phyloP scores from a whole-genome alignment of 805 yeast genomes.

The Monosporozyma unispora region DNA sequence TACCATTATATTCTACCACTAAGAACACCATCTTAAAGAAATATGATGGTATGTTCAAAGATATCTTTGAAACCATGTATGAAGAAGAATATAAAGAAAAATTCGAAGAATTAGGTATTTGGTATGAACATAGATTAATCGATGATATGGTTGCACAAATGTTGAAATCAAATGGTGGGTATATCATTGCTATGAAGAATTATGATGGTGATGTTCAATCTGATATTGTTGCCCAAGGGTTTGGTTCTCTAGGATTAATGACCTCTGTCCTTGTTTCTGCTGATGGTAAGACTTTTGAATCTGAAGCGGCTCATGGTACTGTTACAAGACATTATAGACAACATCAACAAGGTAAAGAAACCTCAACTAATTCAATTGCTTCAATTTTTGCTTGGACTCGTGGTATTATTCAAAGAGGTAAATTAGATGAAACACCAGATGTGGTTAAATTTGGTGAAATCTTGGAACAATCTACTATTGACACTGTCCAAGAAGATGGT shows the following conservation, averaged over 20 bases:
- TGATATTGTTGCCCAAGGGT: conserved; percentile 96
- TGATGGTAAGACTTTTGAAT: conserved; percentile 90
- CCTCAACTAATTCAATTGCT: conserved; percentile 95
- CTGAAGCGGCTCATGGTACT: conserved; percentile 99
- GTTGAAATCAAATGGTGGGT: conserved; percentile 94
- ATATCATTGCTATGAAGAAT: conserved; percentile 90
- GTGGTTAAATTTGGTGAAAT: conserved; percentile 71
- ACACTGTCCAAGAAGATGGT: conserved; percentile 74
- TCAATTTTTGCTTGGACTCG: conserved; percentile 96
- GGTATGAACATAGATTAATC: conserved; percentile 94
- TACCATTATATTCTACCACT: conserved; percentile 81
- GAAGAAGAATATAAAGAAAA: conserved; percentile 55
- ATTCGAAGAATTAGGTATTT: conserved; percentile 75
- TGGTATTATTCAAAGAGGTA: conserved; percentile 89
- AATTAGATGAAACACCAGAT: conserved; percentile 75
- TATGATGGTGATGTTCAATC: conserved; percentile 97
- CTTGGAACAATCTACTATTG: conserved; percentile 76
- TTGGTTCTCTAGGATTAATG: conserved; percentile 94
- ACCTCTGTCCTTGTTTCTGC: conserved; percentile 96
- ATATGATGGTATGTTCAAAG: conserved; percentile 94
- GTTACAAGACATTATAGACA: conserved; percentile 96
- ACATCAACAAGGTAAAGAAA: conserved; percentile 93
- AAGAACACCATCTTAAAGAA: conserved; percentile 90
- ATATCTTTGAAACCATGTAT: conserved; percentile 76
- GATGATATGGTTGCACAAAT: conserved; percentile 99